These are phyloP conservation scores for Gracilariopsis chorda DNA, from an alignment of 23 red algal genomes.

Conservation along the genomic window DNA sequence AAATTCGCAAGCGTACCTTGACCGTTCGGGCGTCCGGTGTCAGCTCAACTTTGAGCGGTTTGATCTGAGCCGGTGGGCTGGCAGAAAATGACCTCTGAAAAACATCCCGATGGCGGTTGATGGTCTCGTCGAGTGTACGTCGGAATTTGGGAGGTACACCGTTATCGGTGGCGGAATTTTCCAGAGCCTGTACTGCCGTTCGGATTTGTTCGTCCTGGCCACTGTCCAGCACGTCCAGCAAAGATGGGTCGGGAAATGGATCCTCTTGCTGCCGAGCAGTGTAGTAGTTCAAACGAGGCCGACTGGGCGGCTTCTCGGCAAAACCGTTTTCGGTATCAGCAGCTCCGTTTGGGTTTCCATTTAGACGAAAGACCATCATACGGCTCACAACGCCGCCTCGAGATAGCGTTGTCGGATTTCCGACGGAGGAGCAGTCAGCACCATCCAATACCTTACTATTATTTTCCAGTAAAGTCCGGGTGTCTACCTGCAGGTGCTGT, in stretches of 20 bases:
- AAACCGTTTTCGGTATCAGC: background rate
- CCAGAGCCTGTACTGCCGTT: background rate
- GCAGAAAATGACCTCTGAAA: constrained; percentile 40
- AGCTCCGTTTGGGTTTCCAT: background rate
- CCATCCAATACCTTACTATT: background rate
- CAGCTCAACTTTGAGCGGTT: background rate
- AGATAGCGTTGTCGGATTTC: background rate
- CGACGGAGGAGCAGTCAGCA: background rate
- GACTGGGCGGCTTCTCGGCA: background rate
- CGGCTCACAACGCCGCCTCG: background rate
- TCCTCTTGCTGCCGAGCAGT: background rate
- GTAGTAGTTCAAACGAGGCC: background rate
- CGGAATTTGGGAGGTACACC: background rate
- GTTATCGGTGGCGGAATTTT: background rate
- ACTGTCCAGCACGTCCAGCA: background rate
- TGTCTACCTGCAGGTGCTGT: background rate
- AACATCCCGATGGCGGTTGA: background rate
- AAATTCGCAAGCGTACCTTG: constrained; percentile 38
- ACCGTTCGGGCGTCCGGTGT: background rate
- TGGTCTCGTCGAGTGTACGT: background rate
- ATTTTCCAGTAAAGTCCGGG: background rate
- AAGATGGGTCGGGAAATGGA: constrained; percentile 19
- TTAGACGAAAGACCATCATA: background rate
- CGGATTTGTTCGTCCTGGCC: background rate
- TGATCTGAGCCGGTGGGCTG: background rate